Evolutionary conservation across 345 rosid genomes (phyloP).

Genomic region (Bruguiera gymnorhiza): DNA sequence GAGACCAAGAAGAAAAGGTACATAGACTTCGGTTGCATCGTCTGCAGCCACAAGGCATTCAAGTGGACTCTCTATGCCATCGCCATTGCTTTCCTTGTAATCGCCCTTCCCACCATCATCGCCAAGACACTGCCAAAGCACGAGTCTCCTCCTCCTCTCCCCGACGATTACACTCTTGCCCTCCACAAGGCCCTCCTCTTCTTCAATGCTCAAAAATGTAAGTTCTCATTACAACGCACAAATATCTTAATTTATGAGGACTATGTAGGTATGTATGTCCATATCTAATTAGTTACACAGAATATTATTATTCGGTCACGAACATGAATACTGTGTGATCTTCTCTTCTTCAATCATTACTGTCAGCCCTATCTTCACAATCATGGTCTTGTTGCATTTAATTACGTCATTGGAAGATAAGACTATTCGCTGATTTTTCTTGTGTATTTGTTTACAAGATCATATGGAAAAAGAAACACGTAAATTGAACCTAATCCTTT

Average conservation of each 20-base stretch:
- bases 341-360: too few species aligned
- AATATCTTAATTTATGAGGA: background rate
- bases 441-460: too few species aligned
- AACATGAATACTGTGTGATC: too few species aligned
- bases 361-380: too few species aligned
- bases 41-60: constrained; percentile 51
- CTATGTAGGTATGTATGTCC: background rate
- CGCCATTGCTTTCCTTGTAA: constrained; percentile 44
- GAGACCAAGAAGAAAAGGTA: constrained; percentile 55
- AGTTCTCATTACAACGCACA: constrained; percentile 11
- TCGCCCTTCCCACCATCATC: constrained; percentile 63
- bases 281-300: too few species aligned
- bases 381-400: too few species aligned
- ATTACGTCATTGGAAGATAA: too few species aligned
- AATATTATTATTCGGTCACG: too few species aligned
- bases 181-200: constrained; percentile 77
- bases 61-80: constrained; percentile 48
- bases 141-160: constrained; percentile 46
- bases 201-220: constrained; percentile 91
- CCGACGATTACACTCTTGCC: constrained; percentile 72
- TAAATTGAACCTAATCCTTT: too few species aligned
- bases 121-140: constrained; percentile 59
- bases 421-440: too few species aligned
- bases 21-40: constrained; percentile 73
- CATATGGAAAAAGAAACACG: too few species aligned